Conservation (phyloP, 257 asterid genomes). For the Solanum acaule region DNA sequence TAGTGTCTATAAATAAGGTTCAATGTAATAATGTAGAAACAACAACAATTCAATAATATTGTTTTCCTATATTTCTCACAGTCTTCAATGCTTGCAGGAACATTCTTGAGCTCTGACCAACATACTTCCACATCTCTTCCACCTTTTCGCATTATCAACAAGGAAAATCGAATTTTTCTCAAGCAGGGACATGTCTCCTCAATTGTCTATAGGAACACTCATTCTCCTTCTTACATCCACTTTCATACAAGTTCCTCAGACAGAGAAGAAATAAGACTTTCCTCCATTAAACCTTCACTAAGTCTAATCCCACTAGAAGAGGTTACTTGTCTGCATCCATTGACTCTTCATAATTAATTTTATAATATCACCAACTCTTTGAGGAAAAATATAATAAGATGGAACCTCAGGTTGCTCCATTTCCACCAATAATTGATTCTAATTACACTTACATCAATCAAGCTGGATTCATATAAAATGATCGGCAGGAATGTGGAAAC, state of each 20-base stretch:
- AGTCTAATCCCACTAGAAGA: not conserved
- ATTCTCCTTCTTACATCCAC: not conserved
- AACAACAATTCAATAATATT: no score
- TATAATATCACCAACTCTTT: not conserved
- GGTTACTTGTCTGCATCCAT: not conserved
- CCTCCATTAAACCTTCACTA: not conserved
- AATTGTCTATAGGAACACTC: not conserved
- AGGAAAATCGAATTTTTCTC: not conserved
- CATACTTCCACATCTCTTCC: not conserved
- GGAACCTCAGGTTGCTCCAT: not conserved
- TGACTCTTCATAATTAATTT: not conserved
- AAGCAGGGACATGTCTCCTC: not conserved
- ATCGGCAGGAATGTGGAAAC: not conserved
- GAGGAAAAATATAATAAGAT: not conserved
- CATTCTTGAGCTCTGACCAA: not conserved
- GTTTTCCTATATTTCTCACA: no score
- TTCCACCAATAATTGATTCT: not conserved
- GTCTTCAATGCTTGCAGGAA: not conserved
- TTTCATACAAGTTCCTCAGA: not conserved
- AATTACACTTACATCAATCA: not conserved
- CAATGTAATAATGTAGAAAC: no score
- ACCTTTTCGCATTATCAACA: not conserved
- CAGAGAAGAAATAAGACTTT: not conserved
- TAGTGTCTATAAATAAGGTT: no score
- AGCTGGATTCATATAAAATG: not conserved